Evolutionary conservation across 2,329 filamentous ascomycete genomes (phyloP), one percentile per base, ranked within the genome.

Genomic region (Exserohilum rostratum): DNA sequence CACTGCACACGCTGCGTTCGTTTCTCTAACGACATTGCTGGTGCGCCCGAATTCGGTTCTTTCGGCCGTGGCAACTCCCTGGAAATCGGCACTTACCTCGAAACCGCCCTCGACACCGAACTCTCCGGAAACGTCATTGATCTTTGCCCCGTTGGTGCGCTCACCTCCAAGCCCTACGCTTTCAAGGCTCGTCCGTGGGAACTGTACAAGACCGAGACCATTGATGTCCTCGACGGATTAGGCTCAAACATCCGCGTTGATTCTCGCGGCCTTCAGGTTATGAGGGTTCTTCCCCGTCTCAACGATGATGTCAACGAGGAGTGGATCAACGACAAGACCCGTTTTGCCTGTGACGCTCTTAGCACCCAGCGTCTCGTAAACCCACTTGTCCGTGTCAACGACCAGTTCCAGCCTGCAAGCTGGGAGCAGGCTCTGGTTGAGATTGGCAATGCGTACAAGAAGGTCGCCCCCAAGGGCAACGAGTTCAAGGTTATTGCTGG

Each of bases 221-320:
- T 99, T 64, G 95, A 99, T 75, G 93, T 99, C 31, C 85, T 96
- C 31, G 91, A 99, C 71, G 95, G 87, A 37, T 81, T 99, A 57
- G 95, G 95, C 56, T 97, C 93, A 54, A 96, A 96, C 76, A 96
- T 99, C 69, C 88, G 95, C 39, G 88, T 98, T 39, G 95, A 99
- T 78, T 89, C 92, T 53, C 87, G 95, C 71, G 95, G 95, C 55
- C 82, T 97, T 63, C 93, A 98, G 79, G 93, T 99, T 46, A 96
- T 99, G 93, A 89, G 95, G 68, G 84, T 99, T 57, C 75, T 97
- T 13, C 95, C 95, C 55, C 87, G 95, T 68, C 83, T 99, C 58
- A 99, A 99, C 76, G 95, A 99, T 74, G 93, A 98, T 69, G 87
- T 99, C 69, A 99, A 99, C 77, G 95, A 99, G 81, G 95, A 99